Conservation (phyloP, 805 yeast species). For the Saccharomycopsis sp. region DNA sequence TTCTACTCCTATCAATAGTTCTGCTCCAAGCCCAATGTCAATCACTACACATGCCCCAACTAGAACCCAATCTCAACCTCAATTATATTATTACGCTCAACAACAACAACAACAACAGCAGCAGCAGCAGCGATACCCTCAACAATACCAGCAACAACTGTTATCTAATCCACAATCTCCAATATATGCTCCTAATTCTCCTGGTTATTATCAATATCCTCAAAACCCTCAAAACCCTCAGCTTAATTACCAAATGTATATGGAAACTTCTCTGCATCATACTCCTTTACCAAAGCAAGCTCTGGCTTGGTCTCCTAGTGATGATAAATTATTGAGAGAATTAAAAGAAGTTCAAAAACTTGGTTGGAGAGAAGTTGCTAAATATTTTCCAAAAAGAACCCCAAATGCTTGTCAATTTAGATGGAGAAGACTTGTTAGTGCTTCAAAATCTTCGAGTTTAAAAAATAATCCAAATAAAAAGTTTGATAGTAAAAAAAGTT, state of each 20-base stretch:
- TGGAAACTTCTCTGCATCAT: neutral
- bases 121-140: too few relatives aligned
- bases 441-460: constrained; percentile 5
- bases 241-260: neutral
- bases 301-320: constrained; percentile 36
- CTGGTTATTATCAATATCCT: neutral
- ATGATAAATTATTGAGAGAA: constrained; percentile 33
- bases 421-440: constrained; percentile 33
- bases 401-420: constrained; percentile 48
- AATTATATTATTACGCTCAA: too few relatives aligned
- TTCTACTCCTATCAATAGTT: constrained; percentile 1
- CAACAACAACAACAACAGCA: too few relatives aligned
- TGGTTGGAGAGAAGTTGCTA: constrained; percentile 46
- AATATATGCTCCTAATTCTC: too few relatives aligned
- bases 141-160: too few relatives aligned
- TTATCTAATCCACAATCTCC: too few relatives aligned
- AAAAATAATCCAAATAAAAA: neutral
- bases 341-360: constrained; percentile 40
- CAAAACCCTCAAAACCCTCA: constrained; percentile 1
- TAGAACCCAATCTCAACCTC: constrained; percentile 26
- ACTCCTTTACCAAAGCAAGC: constrained; percentile 15
- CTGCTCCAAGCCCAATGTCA: constrained; percentile 1
- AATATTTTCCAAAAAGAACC: constrained; percentile 40
- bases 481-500: constrained; percentile 2
- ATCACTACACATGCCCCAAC: constrained; percentile 23